These are phyloP conservation scores for Talinum fruticosum DNA, from an alignment of 148 eudicot species.

Conservation along the genomic window DNA sequence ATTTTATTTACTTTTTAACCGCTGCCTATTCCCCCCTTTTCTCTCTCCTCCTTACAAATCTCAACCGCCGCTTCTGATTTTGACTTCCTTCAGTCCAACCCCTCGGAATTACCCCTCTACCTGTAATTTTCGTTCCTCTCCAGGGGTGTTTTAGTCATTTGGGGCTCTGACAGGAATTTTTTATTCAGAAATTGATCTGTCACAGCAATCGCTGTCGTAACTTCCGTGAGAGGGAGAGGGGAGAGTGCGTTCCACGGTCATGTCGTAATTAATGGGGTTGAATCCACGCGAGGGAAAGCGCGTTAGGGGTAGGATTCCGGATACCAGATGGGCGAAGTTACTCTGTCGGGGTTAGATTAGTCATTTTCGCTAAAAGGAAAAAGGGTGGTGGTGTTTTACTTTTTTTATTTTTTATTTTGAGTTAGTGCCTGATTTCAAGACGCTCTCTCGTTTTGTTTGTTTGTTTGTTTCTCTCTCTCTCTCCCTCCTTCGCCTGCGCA, in stretches of 20 bases:
- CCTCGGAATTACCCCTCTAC: background rate
- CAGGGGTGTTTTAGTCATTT: slow-evolving; percentile 7
- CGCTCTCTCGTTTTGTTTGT: background rate
- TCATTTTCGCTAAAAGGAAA: slow-evolving; percentile 1
- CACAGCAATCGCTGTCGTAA: slow-evolving; percentile 2
- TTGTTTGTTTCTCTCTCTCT: slow-evolving; percentile 1
- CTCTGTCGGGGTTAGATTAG: slow-evolving; percentile 14
- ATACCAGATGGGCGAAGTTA: background rate
- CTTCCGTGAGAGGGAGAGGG: background rate
- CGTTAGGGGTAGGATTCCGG: background rate
- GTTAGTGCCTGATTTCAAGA: background rate
- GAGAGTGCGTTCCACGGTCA: slow-evolving; percentile 4
- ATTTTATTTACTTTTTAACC: background rate
- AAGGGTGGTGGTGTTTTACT: background rate
- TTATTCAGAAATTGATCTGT: slow-evolving; percentile 1
- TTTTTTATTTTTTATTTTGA: background rate
- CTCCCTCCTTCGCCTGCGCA: background rate
- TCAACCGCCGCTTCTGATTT: slow-evolving; percentile 7
- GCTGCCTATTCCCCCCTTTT: background rate
- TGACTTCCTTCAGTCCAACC: slow-evolving; percentile 4
- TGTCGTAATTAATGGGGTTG: background rate
- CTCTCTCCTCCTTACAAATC: slow-evolving; percentile 9
- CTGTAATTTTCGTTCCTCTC: background rate
- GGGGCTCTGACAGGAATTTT: background rate
- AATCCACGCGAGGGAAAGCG: background rate